Percentiles rank a stretch among this genome's conserved stretches.
phyloP scores from a whole-genome alignment of 2,329 filamentous ascomycete genomes.

The Penicillium aurantiogriseum region DNA sequence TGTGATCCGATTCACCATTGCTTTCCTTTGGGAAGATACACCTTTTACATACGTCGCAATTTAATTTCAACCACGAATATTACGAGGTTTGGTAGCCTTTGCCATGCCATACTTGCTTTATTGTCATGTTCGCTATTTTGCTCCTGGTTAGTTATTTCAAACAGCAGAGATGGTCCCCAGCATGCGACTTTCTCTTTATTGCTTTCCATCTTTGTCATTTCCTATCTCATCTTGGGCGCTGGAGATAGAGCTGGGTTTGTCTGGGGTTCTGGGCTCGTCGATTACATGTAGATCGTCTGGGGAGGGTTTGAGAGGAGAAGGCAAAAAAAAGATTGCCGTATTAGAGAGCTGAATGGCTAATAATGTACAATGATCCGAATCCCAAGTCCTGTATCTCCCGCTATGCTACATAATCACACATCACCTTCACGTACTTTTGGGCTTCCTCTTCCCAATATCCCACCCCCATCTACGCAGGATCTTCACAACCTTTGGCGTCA shows the following conservation, averaged over 20 bases:
- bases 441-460: slow-evolving; percentile 80
- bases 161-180: not conserved
- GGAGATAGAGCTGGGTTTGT: slow-evolving; percentile 4
- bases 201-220: slow-evolving; percentile 1
- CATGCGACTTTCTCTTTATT: slow-evolving; percentile 2
- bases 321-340: slow-evolving; percentile 14
- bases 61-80: slow-evolving; percentile 19
- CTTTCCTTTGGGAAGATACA: not conserved
- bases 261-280: slow-evolving; percentile 6
- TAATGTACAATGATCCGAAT: slow-evolving; percentile 31
- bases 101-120: slow-evolving; percentile 10
- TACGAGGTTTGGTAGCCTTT: slow-evolving; percentile 20
- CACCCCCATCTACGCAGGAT: slow-evolving; percentile 84
- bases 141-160: slow-evolving; percentile 4
- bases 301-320: slow-evolving; percentile 20
- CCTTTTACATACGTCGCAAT: slow-evolving; percentile 9
- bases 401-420: slow-evolving; percentile 10
- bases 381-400: slow-evolving; percentile 5
- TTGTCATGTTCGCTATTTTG: slow-evolving; percentile 6
- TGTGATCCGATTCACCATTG: slow-evolving; percentile 40
- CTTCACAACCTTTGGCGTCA: slow-evolving; percentile 94
- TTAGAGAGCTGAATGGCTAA: slow-evolving; percentile 30
- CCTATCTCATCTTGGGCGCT: slow-evolving; percentile 6
- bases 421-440: slow-evolving; percentile 32
- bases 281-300: slow-evolving; percentile 11